Evolutionary conservation across 176 grass and related monocot species (phyloP), one percentile per base, ranked within the genome.

Genomic region (Microstegium vimineum): DNA sequence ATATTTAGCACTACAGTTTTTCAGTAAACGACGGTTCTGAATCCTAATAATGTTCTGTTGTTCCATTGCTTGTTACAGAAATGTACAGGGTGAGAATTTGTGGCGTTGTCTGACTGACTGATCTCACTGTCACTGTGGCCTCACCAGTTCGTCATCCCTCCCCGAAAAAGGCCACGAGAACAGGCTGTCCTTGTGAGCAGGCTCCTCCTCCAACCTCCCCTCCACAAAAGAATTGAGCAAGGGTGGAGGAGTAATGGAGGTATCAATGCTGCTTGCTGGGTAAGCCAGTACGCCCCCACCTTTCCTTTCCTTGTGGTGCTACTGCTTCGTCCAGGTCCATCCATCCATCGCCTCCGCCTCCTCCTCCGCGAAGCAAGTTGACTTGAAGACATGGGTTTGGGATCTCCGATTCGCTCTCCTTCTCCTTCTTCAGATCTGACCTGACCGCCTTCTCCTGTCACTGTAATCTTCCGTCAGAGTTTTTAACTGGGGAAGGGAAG

Each of bases 191-290:
- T 46, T 80, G 68, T 46, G 75, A 80, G 42, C n/a, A n/a, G n/a
- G n/a, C 56, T 87, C 41, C 12, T 80, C 32, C 63, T 82, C 82
- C 71, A 81, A 85, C 78, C 78, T 77, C 83, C 78, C 12, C 42
- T 47, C 45, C 45, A 5, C 43, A 74, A 78, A 82, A 81, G 66
- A 78, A 90, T 83, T 74, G 77, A 82, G 85, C 47, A 67, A 30
- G 45, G 86, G 77, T 67, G 20, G 34, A 37, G 74, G 79, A 83
- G 79, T 83, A 82, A 86, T 86, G 83, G 79, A 82, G 79, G 67
- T 67, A 86, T 90, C 83, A 83, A 86, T 90, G 79, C 88, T 73
- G 83, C 79, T 90, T 86, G 67, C 59, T 86, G n/a, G 23, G 33
- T 54, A 80, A 67, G 62, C 43, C 71, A 60, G 51, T 83, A 63